Evolutionary conservation across 2,329 filamentous ascomycete genomes (phyloP).

Genomic region (Botryosphaeria dothidea): DNA sequence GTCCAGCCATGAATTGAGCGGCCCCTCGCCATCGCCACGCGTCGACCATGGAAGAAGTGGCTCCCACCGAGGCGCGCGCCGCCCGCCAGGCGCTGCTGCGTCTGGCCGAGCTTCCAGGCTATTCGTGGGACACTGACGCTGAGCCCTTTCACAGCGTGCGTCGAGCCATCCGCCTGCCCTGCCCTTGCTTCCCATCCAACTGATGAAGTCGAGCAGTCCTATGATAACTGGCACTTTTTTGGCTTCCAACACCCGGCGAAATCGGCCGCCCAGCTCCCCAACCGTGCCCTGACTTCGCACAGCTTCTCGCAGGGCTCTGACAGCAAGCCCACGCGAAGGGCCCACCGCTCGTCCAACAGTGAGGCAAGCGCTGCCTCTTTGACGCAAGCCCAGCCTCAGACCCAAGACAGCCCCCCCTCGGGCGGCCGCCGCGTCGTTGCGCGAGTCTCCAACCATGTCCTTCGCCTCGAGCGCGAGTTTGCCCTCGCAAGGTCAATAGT

Average conservation of each 20-base stretch:
- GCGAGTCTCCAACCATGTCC: slow-evolving; percentile 76
- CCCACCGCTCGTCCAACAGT: slow-evolving; percentile 37
- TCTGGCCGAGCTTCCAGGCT: slow-evolving; percentile 40
- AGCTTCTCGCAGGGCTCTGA: slow-evolving; percentile 34
- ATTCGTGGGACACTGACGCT: slow-evolving; percentile 42
- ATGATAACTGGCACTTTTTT: slow-evolving; percentile 77
- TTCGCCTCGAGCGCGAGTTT: slow-evolving; percentile 84
- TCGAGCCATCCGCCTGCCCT: neutral
- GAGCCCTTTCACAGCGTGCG: slow-evolving; percentile 50
- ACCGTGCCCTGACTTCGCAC: slow-evolving; percentile 26
- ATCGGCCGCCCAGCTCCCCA: neutral
- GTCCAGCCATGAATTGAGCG: slow-evolving; percentile 14
- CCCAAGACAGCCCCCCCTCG: slow-evolving; percentile 37
- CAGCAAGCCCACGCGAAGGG: slow-evolving; percentile 28
- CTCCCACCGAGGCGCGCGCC: slow-evolving; percentile 27
- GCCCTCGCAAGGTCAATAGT: slow-evolving; percentile 77
- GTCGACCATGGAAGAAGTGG: slow-evolving; percentile 18
- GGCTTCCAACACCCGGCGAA: slow-evolving; percentile 34
- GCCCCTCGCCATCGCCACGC: slow-evolving; percentile 6
- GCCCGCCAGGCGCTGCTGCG: slow-evolving; percentile 34
- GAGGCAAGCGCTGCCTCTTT: slow-evolving; percentile 35
- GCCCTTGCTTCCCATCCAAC: neutral
- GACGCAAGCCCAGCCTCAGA: slow-evolving; percentile 41
- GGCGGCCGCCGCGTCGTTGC: slow-evolving; percentile 66
- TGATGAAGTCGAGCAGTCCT: slow-evolving; percentile 54